A percentile compares a stretch with the other conserved stretches of the same genome.
Evolutionary conservation across 306 rosid species (phyloP).

Genomic region (Ormosia semicastrata): DNA sequence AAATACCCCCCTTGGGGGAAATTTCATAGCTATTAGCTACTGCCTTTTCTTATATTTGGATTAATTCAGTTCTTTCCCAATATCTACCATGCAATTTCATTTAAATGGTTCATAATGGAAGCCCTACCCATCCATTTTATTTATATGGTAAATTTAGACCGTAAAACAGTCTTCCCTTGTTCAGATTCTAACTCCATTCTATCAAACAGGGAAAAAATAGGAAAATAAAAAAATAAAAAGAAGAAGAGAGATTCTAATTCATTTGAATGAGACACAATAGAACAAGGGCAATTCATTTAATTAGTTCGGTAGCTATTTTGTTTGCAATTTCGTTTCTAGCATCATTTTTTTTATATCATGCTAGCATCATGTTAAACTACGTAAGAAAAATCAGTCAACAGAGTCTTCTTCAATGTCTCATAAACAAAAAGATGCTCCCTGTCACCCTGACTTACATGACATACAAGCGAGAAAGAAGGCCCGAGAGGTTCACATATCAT

Average conservation of each 20-base stretch:
- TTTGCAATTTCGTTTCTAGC: neutral
- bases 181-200: neutral
- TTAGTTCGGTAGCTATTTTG: neutral
- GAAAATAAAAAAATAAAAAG: neutral
- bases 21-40: too few relatives aligned
- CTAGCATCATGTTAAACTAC: neutral
- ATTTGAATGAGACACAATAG: neutral
- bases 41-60: too few relatives aligned
- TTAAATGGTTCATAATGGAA: neutral
- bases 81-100: too few relatives aligned
- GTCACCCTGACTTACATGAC: neutral
- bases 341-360: too few relatives aligned
- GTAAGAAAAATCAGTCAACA: neutral
- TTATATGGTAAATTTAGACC: neutral
- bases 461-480: neutral
- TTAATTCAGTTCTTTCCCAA: too few relatives aligned
- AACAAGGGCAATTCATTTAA: neutral
- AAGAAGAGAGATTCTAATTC: neutral
- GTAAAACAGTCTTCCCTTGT: neutral
- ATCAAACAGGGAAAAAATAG: neutral
- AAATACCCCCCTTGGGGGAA: too few relatives aligned
- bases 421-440: neutral
- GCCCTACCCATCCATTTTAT: neutral
- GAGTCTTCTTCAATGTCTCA: neutral
- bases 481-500: conserved; percentile 14